Base-by-base conservation (phyloP, 805 yeast species). In the Blastobotrys peoriensis region DNA sequence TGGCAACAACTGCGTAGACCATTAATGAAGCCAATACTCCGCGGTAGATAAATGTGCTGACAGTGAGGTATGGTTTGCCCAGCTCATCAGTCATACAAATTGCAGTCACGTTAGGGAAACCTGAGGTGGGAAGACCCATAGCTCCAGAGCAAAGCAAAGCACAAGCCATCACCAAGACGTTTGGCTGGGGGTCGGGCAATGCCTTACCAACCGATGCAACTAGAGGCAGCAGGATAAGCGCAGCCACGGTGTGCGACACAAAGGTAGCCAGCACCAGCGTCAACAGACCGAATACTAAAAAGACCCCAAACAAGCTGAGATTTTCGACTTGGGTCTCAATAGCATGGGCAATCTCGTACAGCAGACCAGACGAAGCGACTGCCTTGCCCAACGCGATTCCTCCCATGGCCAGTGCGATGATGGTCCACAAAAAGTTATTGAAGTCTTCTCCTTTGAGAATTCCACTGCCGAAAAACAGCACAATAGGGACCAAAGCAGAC, bases 81-180 rank as follows among this genome's bases (percentile, higher is more conserved):
- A 89, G 75, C 57, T 86, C 96, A 62, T 93, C 95, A 4, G 89
- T 81, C 79, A 88, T 79, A 47, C 97, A 88, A 50, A 93, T 87
- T 0, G 98, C 98, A 0, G 98, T 88, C 28, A 93, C 96, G 57
- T 93, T 93, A 3, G 98, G 98, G 71, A 93, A 91, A 0, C 98
- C 98, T 2, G 95, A 85, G 0, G 98, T 93, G 22, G 98, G 98
- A 43, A 93, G 69, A 1, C 96, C 98, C 98, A 93, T 93, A 2
- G 98, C 98, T 30, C 85, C 81, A 0, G 98, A 91, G 57, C 97
- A 86, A 50, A 93, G 68, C 44, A 78, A 58, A 0, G 82, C 78
- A 3, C 79, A 65, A 3, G 70, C 64, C 80, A 78, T 74, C 38
- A 93, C 83, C 54, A 93, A 68, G 38, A 91, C 60, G 51, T 88